Evolutionary conservation across 2,329 filamentous ascomycete species (phyloP), one percentile per base, ranked within the genome.

Genomic region (Zymoseptoria passerinii): DNA sequence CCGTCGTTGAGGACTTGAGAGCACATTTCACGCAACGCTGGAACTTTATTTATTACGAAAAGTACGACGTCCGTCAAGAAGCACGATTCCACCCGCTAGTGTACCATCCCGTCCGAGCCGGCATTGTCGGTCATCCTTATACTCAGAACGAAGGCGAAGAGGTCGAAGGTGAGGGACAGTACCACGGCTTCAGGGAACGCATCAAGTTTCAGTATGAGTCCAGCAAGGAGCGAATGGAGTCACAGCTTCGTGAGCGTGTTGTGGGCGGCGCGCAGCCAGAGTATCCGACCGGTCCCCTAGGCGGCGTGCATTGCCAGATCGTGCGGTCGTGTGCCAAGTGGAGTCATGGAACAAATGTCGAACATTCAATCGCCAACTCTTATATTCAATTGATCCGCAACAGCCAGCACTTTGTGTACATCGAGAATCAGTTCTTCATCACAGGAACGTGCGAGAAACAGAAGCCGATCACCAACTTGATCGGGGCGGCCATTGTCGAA

Each of bases 341-440:
- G 84, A 83, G 81, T 63, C 80, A 85, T 67, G 83, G 83, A 40
- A 76, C 77, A 19, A 68, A 73, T 5, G 79, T 81, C 4, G 85
- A 88, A 71, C 90, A 94, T 71, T 95, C 90, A 0, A 92, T 99
- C 68, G 92, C 95, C 78, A 94, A 88, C 62, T 92, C 92, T 2
- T 97, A 97, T 69, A 83, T 96, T 64, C 92, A 95, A 72, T 85
- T 95, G 78, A 99, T 99, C 66, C 88, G 94, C 63, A 87, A 95
- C 63, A 96, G 91, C 2, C 89, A 97, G 53, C 92, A 97, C 72
- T 95, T 96, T 68, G 55, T 99, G 23, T 99, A 97, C 76, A 96
- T 99, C 61, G 94, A 99, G 73, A 97, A 97, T 68, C 94, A 99
- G 69, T 97, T 97, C 77, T 99, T 97, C 79, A 96, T 95, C 70